Evolutionary conservation across 331 rosid species (phyloP).

Genomic region (Saraca asoca): DNA sequence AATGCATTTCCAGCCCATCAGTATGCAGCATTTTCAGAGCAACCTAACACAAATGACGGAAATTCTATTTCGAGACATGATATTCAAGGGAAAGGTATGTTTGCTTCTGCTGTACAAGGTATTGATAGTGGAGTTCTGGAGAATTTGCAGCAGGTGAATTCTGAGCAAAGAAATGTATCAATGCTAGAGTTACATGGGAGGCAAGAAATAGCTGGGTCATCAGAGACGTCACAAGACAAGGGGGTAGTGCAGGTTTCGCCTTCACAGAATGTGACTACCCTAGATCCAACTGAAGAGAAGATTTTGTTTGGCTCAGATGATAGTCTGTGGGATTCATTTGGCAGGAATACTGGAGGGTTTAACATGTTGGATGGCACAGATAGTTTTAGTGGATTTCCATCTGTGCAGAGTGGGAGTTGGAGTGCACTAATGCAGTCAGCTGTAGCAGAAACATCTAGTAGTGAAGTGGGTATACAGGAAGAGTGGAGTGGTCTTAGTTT

Average conservation of each 20-base stretch:
- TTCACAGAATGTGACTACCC: constrained; percentile 72
- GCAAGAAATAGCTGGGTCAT: constrained; percentile 62
- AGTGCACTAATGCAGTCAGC: constrained; percentile 99
- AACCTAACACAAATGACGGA: constrained; percentile 67
- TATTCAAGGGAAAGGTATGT: constrained; percentile 61
- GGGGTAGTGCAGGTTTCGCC: constrained; percentile 41
- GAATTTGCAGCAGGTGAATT: constrained; percentile 65
- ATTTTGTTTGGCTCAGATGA: constrained; percentile 98
- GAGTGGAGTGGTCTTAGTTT: constrained; percentile 79
- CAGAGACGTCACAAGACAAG: constrained; percentile 51
- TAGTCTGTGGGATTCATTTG: constrained; percentile 88
- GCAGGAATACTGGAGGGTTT: constrained; percentile 54
- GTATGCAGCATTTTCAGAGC: constrained; percentile 63
- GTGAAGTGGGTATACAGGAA: constrained; percentile 77
- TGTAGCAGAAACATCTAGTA: constrained; percentile 89
- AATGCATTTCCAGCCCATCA: constrained; percentile 63
- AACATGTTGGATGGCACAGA: constrained; percentile 66
- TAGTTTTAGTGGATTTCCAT: constrained; percentile 60
- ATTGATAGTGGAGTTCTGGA: constrained; percentile 62
- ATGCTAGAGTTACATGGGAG: constrained; percentile 67
- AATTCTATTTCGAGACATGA: constrained; percentile 62
- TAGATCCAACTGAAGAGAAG: constrained; percentile 98
- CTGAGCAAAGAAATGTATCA: constrained; percentile 66
- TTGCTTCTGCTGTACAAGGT: constrained; percentile 64
- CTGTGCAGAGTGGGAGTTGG: constrained; percentile 95